Evolutionary conservation across 495 filamentous ascomycete species (phyloP), one percentile per base, ranked within the genome.

Genomic region (Friedmanniomyces endolithicus): DNA sequence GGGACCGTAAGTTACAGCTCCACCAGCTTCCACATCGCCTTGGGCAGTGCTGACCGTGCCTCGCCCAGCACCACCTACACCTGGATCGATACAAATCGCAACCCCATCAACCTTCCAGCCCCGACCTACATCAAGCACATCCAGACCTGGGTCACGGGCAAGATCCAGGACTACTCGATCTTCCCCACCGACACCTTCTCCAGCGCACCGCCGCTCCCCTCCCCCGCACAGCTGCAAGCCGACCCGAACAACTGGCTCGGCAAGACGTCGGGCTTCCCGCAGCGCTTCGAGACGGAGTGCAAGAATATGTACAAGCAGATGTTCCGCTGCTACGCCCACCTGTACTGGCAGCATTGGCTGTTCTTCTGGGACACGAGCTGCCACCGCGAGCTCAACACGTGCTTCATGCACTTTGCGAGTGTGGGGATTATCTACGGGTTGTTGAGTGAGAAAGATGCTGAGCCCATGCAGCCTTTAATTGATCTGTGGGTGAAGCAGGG

Each of bases 291-390:
- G 63, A 78, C 83, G 59, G 87, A 94, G 61, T 86, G 86, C 72
- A 83, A 87, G 69, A 88, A 82, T 57, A 90, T 94, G 63, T 94
- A 90, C 77, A 83, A 89, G 59, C 90, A 96, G 71, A 96, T 96
- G 85, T 92, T 95, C 77, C 88, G 90, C 35, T 88, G 90, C 68
- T 96, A 96, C 62, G 84, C 88, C 33, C 90, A 96, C 71, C 75
- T 94, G 63, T 88, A 82, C 67, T 48, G 86, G 37, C 81, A 81
- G 12, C 84, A 92, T 59, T 82, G 80, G 72, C 69, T 92, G 19
- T 88, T 89, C 22, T 87, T 88, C 25, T 97, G 88, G 88, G 86
- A 97, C 69, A 77, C 90, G 53, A 86, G 82, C 70, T 78, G 84
- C 50, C 82, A 87, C 63, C 86, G 88, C 71, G 83, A 88, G 61